Evolutionary conservation across 257 asterid species (phyloP).

Genomic region (Vinca minor): DNA sequence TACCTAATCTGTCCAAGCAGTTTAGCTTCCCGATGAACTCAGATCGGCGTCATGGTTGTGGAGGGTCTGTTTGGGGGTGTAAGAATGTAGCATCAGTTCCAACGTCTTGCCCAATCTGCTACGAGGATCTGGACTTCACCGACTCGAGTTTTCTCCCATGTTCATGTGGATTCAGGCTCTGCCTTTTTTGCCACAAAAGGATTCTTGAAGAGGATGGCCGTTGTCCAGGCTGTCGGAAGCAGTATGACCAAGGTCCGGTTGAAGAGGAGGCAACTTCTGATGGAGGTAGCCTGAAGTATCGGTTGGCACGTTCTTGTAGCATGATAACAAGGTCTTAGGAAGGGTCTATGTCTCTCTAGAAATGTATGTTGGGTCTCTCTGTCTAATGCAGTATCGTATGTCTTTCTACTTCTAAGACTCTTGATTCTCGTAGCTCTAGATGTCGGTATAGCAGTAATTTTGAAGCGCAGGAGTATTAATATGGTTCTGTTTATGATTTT

Average conservation of each 20-base stretch:
- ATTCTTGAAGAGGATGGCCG: constrained; percentile 89
- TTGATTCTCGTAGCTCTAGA: constrained; percentile 38
- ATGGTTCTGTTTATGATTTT: constrained; percentile 25
- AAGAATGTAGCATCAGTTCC: constrained; percentile 39
- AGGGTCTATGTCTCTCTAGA: constrained; percentile 23
- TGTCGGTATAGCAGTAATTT: constrained; percentile 40
- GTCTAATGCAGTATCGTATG: constrained; percentile 27
- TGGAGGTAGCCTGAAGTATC: constrained; percentile 46
- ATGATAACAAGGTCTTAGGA: constrained; percentile 62
- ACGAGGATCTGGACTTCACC: constrained; percentile 77
- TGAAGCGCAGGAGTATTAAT: constrained; percentile 32
- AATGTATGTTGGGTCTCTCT: constrained; percentile 35
- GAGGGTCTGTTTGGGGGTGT: constrained; percentile 51
- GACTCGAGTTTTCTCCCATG: constrained; percentile 83
- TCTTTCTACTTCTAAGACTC: constrained; percentile 33
- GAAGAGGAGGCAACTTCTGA: constrained; percentile 48
- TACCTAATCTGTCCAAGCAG: constrained; percentile 72
- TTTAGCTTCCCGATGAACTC: constrained; percentile 55
- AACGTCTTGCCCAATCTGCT: constrained; percentile 76
- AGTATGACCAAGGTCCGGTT: constrained; percentile 34
- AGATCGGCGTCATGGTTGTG: constrained; percentile 38
- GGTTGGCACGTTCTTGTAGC: constrained; percentile 62
- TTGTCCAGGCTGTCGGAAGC: constrained; percentile 90
- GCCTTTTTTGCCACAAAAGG: constrained; percentile 94
- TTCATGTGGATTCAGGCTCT: constrained; percentile 81